Base-by-base conservation (phyloP, 108 stramenopile genomes). In the Seminavis robusta region DNA sequence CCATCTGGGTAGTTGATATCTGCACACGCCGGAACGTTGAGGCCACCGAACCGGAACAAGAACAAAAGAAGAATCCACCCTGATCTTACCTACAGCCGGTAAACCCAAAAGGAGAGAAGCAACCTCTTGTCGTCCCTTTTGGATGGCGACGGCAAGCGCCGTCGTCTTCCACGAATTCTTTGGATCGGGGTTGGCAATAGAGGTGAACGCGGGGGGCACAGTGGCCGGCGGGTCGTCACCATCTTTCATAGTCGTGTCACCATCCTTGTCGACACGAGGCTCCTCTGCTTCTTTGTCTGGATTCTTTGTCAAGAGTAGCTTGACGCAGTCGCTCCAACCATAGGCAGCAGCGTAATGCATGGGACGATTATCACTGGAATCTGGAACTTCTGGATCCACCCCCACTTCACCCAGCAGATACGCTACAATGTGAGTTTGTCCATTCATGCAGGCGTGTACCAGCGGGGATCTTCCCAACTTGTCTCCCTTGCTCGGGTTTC, bases 301-400 rank as follows among this genome's bases (percentile, higher is more conserved):
- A 11, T 37, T 13, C 8, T 13, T 37, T 9, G 9, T 9, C 11
- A 46, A 8, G n/a, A 46, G 17, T 19, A 46, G 17, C 17, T 20
- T n/a, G 9, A 46, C 11, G 44, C 44, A 46, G 11, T 46, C 44
- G 17, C 8, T n/a, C 44, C 44, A 46, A 8, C 44, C 44, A 20
- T 46, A 46, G 9, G 44, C 44, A n/a, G 19, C 44, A 19, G 44
- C 44, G 17, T 46, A 46, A 20, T 46, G 44, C 17, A 46, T 19
- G n/a, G 44, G n/a, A 8, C n/a, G 8, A 20, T 46, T 46, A 20
- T 46, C 19, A 8, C n/a, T 16, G 9, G 44, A 46, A 20, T 46
- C 44, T n/a, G 8, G 19, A 8, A n/a, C 44, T 13, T 46, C 17
- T 9, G 17, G 8, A 20, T 20, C 8, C 8, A 46, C 44, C 11